Evolutionary conservation across 1,284 basidiomycete genomes (phyloP).

Genomic region (Ganoderma sinense): DNA sequence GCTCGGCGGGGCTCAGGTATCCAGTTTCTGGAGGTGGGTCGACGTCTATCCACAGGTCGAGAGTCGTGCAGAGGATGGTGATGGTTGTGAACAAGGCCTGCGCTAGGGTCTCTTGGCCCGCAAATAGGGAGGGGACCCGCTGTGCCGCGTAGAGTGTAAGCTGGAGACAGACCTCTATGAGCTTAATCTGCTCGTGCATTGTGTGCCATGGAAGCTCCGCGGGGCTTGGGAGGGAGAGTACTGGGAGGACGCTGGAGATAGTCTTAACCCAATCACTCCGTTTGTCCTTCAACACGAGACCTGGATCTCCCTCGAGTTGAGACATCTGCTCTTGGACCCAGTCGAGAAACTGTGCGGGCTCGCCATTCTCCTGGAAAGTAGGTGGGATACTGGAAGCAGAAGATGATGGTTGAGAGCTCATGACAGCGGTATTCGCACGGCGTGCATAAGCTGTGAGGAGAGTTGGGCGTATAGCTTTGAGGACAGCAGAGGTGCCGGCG

Average conservation of each 20-base stretch:
- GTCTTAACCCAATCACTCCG: slow-evolving; percentile 19
- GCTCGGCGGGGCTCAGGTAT: slow-evolving; percentile 47
- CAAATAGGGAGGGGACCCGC: slow-evolving; percentile 59
- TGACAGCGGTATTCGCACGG: slow-evolving; percentile 6
- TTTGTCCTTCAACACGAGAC: slow-evolving; percentile 15
- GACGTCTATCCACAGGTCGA: slow-evolving; percentile 65
- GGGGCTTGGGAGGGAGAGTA: slow-evolving; percentile 52
- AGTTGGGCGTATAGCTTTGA: neutral
- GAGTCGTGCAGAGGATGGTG: slow-evolving; percentile 56
- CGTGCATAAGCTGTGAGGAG: neutral
- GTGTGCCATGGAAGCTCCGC: slow-evolving; percentile 55
- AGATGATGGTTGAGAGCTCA: slow-evolving; percentile 28
- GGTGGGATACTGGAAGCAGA: slow-evolving; percentile 12
- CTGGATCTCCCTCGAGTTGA: slow-evolving; percentile 9
- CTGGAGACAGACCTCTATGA: slow-evolving; percentile 61
- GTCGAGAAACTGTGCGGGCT: slow-evolving; percentile 22
- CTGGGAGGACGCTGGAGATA: slow-evolving; percentile 9
- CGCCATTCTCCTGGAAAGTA: slow-evolving; percentile 28
- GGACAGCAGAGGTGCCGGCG: neutral
- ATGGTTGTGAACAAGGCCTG: slow-evolving; percentile 58
- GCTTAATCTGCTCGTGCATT: slow-evolving; percentile 62
- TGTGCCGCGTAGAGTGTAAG: slow-evolving; percentile 56
- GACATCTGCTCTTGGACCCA: slow-evolving; percentile 23
- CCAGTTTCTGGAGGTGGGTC: slow-evolving; percentile 44
- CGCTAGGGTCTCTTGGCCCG: slow-evolving; percentile 50